Evolutionary conservation across 202 grass and related monocot genomes (phyloP).

Genomic region (Sporobolus alterniflorus): DNA sequence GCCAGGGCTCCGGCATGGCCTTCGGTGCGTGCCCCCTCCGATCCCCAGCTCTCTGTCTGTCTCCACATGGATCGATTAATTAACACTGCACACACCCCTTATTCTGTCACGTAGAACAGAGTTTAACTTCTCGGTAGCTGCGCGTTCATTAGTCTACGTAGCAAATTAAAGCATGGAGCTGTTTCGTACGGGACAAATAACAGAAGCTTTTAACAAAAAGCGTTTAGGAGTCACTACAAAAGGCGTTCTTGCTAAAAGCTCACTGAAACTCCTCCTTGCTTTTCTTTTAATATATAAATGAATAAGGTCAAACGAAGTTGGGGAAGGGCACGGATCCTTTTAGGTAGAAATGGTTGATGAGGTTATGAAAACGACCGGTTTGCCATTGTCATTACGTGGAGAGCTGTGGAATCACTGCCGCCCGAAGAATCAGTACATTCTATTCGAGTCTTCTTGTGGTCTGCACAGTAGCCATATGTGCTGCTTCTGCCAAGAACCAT

Average conservation of each 20-base stretch:
- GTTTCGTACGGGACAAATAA: not conserved
- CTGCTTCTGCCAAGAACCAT: slow-evolving; percentile 7
- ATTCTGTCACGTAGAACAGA: too few relatives aligned
- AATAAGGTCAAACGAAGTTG: not conserved
- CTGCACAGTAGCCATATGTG: too few relatives aligned
- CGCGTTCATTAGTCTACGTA: not conserved
- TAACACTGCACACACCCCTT: not conserved
- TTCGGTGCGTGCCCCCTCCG: slow-evolving; percentile 52
- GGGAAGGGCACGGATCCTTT: not conserved
- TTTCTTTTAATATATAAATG: not conserved
- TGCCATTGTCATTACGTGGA: not conserved
- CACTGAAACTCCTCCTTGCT: not conserved
- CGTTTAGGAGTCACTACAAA: not conserved
- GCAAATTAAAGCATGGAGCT: not conserved
- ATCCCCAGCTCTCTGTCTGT: not conserved
- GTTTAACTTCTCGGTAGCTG: too few relatives aligned
- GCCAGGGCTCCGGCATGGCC: slow-evolving; percentile 94
- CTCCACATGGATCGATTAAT: not conserved
- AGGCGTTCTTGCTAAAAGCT: slow-evolving; percentile 15
- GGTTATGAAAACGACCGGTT: not conserved
- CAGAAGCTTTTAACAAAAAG: not conserved
- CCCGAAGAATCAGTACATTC: slow-evolving; percentile 18
- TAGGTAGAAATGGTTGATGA: slow-evolving; percentile 6
- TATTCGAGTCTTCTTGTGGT: not conserved
- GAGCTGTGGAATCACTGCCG: not conserved